These are phyloP conservation scores for Coniochaeta sp. DNA, from an alignment of 2,329 filamentous ascomycete species.

Conservation along the genomic window DNA sequence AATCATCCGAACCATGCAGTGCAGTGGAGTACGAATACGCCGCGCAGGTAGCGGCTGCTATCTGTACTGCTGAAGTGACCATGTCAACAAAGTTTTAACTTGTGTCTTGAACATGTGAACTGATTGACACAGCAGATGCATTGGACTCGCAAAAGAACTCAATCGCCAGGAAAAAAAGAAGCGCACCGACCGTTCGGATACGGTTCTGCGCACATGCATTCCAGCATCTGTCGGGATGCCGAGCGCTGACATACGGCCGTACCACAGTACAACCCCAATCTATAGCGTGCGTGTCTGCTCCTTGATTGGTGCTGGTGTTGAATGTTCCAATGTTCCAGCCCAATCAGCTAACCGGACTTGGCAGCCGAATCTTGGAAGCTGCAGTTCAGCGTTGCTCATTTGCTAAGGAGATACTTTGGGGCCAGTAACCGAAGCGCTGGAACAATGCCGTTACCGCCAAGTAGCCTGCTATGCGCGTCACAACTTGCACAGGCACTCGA, in stretches of 20 bases:
- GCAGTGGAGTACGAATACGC: neutral
- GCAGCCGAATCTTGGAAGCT: neutral
- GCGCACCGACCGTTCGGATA: neutral
- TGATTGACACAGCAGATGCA: too few species aligned
- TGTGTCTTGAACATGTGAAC: too few species aligned
- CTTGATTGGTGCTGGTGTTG: neutral
- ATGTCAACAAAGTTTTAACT: too few species aligned
- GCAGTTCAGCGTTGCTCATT: neutral
- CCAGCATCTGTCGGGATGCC: neutral
- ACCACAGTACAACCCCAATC: neutral
- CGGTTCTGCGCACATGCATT: neutral
- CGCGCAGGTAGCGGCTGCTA: neutral
- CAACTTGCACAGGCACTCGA: neutral
- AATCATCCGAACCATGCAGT: slow-evolving; percentile 8
- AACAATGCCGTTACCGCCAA: neutral
- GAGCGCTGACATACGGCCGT: neutral
- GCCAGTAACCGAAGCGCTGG: neutral
- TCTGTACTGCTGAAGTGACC: neutral
- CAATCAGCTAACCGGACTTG: neutral
- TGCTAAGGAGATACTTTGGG: neutral
- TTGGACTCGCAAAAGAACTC: neutral
- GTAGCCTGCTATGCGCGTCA: neutral
- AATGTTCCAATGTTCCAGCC: neutral
- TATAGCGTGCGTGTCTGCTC: neutral
- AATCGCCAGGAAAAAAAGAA: neutral